Evolutionary conservation across 352 stramenopile species (phyloP), one percentile per base, ranked within the genome.

Genomic region (Phytophthora parvispora): DNA sequence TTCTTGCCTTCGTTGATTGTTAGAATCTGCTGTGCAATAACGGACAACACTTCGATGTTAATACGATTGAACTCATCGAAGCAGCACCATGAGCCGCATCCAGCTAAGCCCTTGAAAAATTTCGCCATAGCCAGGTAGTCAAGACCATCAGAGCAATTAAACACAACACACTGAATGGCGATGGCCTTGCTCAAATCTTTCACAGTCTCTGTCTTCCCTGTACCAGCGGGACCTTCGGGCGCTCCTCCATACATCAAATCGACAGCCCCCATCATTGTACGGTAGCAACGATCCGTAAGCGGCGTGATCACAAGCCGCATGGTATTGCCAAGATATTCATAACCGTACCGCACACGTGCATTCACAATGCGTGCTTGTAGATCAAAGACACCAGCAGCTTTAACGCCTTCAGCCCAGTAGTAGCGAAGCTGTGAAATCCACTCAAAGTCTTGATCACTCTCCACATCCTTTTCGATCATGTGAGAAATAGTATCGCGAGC

Each of bases 31-130:
- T 99, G 95, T 4, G 95, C 95, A 69, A 98, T 97, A 28, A 99
- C 95, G 3, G 92, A 98, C 16, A 98, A 69, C 49, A 98, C 96
- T 63, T 99, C 95, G 36, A 99, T 95, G 60, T 98, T 97, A 75
- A 99, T 99, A 29, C 96, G 92, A 72, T 99, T 99, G 66, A 99
- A 99, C 67, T 99, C 95, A 47, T 97, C 90, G 56, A 99, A 99
- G 60, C 95, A 99, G 47, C 90, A 95, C 96, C 96, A 99, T 10
- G 94, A 94, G 16, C 96, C 96, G 27, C 88, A 97, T 10, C 87
- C 90, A 6, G 94, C 95, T 7, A 99, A 80, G 0, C 95, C 95
- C 64, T 99, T 99, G 74, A 98, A 99, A 76, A 99, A 98, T 65
- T 99, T 99, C 29, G 90, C 95, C 95, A 98, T 98, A 18, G 95